Conservation (phyloP, 495 filamentous ascomycete species). For the Ramalina peruviana region DNA sequence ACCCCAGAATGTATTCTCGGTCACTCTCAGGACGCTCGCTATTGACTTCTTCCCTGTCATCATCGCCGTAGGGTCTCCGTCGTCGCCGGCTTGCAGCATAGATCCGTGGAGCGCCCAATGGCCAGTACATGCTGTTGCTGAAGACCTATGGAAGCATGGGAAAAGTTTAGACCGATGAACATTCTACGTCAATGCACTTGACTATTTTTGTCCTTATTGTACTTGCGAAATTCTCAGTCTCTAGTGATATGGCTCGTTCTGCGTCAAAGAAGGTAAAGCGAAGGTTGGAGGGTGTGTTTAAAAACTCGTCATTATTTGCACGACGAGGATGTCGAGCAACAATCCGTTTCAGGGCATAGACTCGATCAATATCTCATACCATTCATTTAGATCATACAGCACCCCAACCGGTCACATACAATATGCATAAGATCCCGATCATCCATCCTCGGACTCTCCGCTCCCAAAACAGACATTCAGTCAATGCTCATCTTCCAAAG, state of each 20-base stretch:
- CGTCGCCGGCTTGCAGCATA: conserved; percentile 59
- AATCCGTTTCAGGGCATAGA: too few relatives aligned
- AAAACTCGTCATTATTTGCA: neutral
- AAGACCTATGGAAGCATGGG: neutral
- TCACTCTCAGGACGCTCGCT: conserved; percentile 13
- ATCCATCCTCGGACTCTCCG: neutral
- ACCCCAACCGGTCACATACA: neutral
- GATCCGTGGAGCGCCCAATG: conserved; percentile 76
- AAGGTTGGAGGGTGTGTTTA: neutral
- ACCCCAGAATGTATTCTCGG: conserved; percentile 43
- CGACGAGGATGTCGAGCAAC: too few relatives aligned
- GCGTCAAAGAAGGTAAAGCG: too few relatives aligned
- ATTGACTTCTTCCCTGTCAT: conserved; percentile 24
- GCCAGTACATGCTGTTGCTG: conserved; percentile 73
- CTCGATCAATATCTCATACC: too few relatives aligned
- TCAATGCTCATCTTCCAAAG: conserved; percentile 71
- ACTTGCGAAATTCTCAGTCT: too few relatives aligned
- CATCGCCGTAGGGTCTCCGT: conserved; percentile 23
- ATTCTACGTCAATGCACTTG: neutral
- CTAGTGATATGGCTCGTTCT: too few relatives aligned
- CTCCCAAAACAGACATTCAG: conserved; percentile 21
- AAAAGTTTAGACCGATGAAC: neutral
- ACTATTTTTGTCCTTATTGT: neutral
- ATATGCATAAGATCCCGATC: neutral
- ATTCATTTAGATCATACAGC: too few relatives aligned